A percentile compares a stretch with the other conserved stretches of the same genome.
Evolutionary conservation across 2,329 filamentous ascomycete genomes (phyloP).

Genomic region (Cadophora malorum): DNA sequence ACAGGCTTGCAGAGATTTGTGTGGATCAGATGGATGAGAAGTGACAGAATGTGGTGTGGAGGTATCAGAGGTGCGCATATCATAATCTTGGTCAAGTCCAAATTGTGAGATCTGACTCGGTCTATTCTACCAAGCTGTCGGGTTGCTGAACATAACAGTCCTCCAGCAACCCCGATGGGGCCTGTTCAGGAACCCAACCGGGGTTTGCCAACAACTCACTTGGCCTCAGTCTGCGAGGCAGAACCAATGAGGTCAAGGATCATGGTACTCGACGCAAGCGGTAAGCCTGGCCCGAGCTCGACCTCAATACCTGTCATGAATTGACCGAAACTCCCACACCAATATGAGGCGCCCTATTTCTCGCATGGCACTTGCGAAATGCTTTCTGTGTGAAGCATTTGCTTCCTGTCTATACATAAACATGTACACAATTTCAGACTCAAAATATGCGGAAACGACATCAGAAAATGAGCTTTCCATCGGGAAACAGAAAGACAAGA

Average conservation of each 20-base stretch:
- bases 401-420: not conserved
- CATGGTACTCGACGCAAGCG: not conserved
- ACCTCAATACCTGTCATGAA: not conserved
- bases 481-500: not conserved
- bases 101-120: not conserved
- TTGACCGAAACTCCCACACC: not conserved
- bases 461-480: not conserved
- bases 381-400: not conserved
- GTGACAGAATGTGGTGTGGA: conserved; percentile 8
- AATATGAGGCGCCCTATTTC: not conserved
- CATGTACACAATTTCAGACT: not conserved
- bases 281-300: not conserved
- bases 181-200: not conserved
- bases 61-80: conserved; percentile 1
- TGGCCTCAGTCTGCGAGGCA: not conserved
- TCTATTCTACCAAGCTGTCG: not conserved
- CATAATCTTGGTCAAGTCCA: not conserved
- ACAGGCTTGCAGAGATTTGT: not conserved
- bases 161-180: not conserved
- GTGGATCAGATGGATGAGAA: not conserved
- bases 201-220: not conserved
- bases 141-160: not conserved
- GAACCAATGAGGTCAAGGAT: not conserved
- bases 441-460: not conserved
- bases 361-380: not conserved